Conservation (phyloP, 2,329 filamentous ascomycete species). For the Cladophialophora carrionii region DNA sequence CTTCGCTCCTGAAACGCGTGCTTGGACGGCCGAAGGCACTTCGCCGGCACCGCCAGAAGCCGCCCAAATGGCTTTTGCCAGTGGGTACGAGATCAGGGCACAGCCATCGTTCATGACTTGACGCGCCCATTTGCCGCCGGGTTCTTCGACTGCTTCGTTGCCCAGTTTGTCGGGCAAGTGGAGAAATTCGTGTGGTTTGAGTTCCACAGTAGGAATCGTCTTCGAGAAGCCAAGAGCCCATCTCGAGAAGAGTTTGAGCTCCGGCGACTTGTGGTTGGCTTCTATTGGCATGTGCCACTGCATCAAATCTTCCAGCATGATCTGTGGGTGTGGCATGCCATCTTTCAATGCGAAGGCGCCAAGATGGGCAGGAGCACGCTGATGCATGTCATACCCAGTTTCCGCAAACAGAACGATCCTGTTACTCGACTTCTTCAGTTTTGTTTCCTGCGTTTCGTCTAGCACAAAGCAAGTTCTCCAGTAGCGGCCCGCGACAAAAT, state of each 20-base stretch:
- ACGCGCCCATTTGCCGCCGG: not conserved
- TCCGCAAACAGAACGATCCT: slow-evolving; percentile 51
- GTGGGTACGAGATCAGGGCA: slow-evolving; percentile 56
- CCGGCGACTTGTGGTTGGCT: slow-evolving; percentile 45
- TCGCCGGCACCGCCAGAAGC: slow-evolving; percentile 43
- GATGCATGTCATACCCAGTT: slow-evolving; percentile 44
- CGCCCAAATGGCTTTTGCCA: slow-evolving; percentile 54
- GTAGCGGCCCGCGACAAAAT: slow-evolving; percentile 46
- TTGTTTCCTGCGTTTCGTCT: slow-evolving; percentile 43
- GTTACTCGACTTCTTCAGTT: slow-evolving; percentile 30
- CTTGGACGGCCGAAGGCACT: slow-evolving; percentile 60
- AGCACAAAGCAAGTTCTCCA: slow-evolving; percentile 54
- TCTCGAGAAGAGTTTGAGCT: slow-evolving; percentile 53
- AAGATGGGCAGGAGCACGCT: not conserved
- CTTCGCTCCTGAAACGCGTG: slow-evolving; percentile 62
- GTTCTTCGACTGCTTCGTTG: not conserved
- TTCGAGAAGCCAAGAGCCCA: slow-evolving; percentile 51
- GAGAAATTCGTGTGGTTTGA: slow-evolving; percentile 47
- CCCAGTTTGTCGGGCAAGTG: slow-evolving; percentile 38
- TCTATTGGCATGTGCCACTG: slow-evolving; percentile 51
- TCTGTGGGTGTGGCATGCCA: slow-evolving; percentile 34
- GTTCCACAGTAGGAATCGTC: slow-evolving; percentile 46
- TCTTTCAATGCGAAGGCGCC: not conserved
- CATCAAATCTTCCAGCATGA: slow-evolving; percentile 47
- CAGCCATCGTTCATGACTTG: slow-evolving; percentile 58